A percentile compares a stretch with the other conserved stretches of the same genome.
Evolutionary conservation across 2,329 filamentous ascomycete genomes (phyloP).

Genomic region (Alternaria dauci): DNA sequence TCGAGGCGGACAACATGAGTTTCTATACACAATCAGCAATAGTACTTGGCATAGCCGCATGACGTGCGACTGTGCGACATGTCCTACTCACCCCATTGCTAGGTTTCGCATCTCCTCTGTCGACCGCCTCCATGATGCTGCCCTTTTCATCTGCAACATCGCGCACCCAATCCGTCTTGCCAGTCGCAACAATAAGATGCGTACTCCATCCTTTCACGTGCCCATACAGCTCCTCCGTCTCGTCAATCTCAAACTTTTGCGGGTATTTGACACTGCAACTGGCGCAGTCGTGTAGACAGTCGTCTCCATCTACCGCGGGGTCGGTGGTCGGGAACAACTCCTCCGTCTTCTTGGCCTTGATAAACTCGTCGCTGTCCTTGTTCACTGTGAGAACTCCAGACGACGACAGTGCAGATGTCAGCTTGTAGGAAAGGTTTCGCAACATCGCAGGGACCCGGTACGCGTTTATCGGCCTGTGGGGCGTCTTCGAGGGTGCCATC

Average conservation of each 20-base stretch:
- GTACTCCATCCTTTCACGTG: conserved; percentile 86
- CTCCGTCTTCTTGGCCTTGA: conserved; percentile 56
- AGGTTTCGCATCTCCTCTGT: conserved; percentile 63
- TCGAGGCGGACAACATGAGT: conserved; percentile 90
- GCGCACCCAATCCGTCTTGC: conserved; percentile 92
- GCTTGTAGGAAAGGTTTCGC: conserved; percentile 50
- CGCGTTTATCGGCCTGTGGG: conserved; percentile 38
- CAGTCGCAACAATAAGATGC: conserved; percentile 91
- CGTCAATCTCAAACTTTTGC: conserved; percentile 75
- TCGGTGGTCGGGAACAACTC: conserved; percentile 78
- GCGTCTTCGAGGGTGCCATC: conserved; percentile 33
- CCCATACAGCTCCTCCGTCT: conserved; percentile 81
- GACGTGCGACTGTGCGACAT: background rate
- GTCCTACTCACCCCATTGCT: conserved; percentile 69
- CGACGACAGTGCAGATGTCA: conserved; percentile 42
- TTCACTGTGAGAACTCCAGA: conserved; percentile 38
- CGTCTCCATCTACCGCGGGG: conserved; percentile 82
- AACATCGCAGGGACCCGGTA: conserved; percentile 50
- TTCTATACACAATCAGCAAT: conserved; percentile 59
- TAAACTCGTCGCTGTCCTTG: conserved; percentile 54
- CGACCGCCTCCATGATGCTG: conserved; percentile 64
- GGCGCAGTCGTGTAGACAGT: conserved; percentile 86
- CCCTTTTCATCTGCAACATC: conserved; percentile 83
- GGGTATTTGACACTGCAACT: conserved; percentile 83
- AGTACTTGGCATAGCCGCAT: background rate